These are phyloP conservation scores for Sicyos baderoa DNA, from an alignment of 306 rosid species.

Conservation along the genomic window DNA sequence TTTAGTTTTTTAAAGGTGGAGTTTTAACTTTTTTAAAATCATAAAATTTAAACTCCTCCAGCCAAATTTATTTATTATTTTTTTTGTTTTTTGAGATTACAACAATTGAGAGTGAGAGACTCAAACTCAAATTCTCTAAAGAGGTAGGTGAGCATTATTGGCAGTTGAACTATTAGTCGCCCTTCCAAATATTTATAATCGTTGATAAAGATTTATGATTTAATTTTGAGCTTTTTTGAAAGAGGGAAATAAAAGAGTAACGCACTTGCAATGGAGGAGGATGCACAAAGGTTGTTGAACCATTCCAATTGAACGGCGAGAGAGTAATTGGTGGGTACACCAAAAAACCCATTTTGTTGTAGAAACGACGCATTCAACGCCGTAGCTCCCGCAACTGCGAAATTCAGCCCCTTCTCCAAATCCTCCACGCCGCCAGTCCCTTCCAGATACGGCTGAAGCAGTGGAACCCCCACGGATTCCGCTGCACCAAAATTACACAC, in stretches of 20 bases:
- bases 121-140: no score
- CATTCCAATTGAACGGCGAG: slow-evolving; percentile 38
- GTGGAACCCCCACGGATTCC: slow-evolving; percentile 37
- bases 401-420: slow-evolving; percentile 32
- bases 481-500: slow-evolving; percentile 31
- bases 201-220: no score
- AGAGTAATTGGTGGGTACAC: slow-evolving; percentile 24
- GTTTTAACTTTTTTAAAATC: no score
- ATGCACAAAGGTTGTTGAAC: slow-evolving; percentile 35
- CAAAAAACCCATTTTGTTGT: slow-evolving; percentile 16
- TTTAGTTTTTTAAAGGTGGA: no score
- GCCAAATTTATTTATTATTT: no score
- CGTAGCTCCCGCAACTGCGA: slow-evolving; percentile 58
- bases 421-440: slow-evolving; percentile 4
- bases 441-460: slow-evolving; percentile 34
- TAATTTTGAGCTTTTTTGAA: no score
- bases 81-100: no score
- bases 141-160: no score
- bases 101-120: no score
- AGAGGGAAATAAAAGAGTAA: neutral
- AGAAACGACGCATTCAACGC: slow-evolving; percentile 32
- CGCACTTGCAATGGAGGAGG: slow-evolving; percentile 27
- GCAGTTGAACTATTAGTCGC: no score
- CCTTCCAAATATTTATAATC: no score
- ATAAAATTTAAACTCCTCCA: no score